phyloP scores from a whole-genome alignment of 225 moss, liverwort and hornwort genomes.

The Lunularia cruciata region DNA sequence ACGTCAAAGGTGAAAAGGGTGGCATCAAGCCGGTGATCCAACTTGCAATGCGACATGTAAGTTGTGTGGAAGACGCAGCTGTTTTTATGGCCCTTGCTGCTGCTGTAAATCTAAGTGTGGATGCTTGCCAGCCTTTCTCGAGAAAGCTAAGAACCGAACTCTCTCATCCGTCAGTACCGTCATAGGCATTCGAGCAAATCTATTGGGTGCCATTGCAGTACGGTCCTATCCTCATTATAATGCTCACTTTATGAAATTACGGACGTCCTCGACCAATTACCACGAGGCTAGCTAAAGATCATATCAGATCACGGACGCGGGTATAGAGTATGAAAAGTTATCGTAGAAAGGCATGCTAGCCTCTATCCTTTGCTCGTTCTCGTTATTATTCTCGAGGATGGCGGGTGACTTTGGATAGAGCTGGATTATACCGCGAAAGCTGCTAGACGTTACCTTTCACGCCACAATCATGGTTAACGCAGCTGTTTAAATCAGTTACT shows the following conservation, averaged over 20 bases:
- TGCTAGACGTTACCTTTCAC: background rate
- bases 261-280: background rate
- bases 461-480: background rate
- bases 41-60: conserved; percentile 78
- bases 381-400: background rate
- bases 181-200: too few species aligned
- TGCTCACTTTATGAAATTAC: background rate
- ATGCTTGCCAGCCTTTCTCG: conserved; percentile 78
- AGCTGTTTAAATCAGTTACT: conserved; percentile 10
- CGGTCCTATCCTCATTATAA: background rate
- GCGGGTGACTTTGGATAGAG: background rate
- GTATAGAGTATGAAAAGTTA: conserved; percentile 1
- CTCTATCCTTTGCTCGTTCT: background rate
- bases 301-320: background rate
- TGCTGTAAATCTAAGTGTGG: conserved; percentile 81
- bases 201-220: background rate
- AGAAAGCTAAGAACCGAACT: conserved; percentile 69
- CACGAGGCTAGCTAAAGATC: background rate
- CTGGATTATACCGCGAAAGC: background rate
- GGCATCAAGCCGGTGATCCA: conserved; percentile 66
- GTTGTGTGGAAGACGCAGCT: conserved; percentile 77
- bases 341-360: background rate
- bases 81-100: conserved; percentile 85
- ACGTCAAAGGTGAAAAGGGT: conserved; percentile 62
- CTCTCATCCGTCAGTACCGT: conserved; percentile 44